phyloP scores from a whole-genome alignment of 1,284 basidiomycete genomes.

The Lignosus rhinocerotis region DNA sequence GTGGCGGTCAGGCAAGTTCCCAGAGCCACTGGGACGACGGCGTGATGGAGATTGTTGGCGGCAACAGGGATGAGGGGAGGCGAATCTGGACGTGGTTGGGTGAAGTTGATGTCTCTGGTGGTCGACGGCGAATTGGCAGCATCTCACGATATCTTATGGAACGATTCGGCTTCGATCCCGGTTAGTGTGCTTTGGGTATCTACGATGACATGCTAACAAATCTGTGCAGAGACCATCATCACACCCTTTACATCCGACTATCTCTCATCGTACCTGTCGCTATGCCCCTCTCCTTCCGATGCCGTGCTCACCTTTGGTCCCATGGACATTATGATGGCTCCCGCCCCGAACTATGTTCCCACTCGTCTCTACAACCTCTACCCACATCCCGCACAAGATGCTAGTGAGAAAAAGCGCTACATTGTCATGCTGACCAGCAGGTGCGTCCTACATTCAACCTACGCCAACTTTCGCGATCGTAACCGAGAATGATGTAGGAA shows the following conservation, averaged over 20 bases:
- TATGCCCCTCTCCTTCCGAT: conserved; percentile 68
- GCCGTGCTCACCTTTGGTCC: conserved; percentile 76
- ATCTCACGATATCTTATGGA: conserved; percentile 75
- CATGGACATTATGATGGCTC: conserved; percentile 72
- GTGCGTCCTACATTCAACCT: conserved; percentile 37
- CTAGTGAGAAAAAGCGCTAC: conserved; percentile 69
- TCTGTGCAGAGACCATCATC: conserved; percentile 61
- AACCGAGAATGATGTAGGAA: conserved; percentile 50
- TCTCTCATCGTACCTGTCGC: conserved; percentile 72
- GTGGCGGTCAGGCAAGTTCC: conserved; percentile 28
- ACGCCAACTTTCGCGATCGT: neutral
- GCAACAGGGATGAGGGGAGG: conserved; percentile 68
- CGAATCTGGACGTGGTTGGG: conserved; percentile 73
- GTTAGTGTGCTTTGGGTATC: conserved; percentile 39
- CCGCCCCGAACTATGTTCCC: conserved; percentile 70
- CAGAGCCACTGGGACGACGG: conserved; percentile 75
- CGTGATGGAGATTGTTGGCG: conserved; percentile 74
- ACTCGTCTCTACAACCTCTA: conserved; percentile 69
- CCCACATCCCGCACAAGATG: conserved; percentile 78
- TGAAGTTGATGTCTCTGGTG: conserved; percentile 62
- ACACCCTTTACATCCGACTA: conserved; percentile 76
- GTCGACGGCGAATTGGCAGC: conserved; percentile 62
- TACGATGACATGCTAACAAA: conserved; percentile 5
- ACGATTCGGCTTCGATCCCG: conserved; percentile 76
- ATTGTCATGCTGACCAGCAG: conserved; percentile 68